phyloP scores from a whole-genome alignment of 768 basidiomycete genomes.

The Agrocybe chaxingu region DNA sequence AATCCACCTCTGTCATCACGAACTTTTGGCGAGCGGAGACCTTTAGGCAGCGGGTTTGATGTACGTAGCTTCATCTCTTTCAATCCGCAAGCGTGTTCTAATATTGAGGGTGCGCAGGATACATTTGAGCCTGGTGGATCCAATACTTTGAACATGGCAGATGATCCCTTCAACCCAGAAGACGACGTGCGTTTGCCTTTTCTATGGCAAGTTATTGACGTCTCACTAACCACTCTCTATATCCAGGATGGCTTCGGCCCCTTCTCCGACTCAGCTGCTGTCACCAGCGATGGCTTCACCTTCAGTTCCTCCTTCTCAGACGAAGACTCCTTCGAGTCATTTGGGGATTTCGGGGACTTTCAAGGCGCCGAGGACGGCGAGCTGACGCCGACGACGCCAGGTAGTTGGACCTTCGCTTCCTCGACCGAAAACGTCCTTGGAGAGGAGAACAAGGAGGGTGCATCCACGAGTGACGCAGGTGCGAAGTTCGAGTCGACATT shows the following conservation, averaged over 20 bases:
- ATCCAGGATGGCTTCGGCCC: constrained; percentile 71
- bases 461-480: too few species aligned
- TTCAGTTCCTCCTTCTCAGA: constrained; percentile 59
- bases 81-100: neutral
- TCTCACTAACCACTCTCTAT: constrained; percentile 1
- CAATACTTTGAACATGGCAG: constrained; percentile 32
- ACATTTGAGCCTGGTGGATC: constrained; percentile 41
- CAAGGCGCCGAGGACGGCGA: constrained; percentile 48
- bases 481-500: too few species aligned
- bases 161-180: constrained; percentile 48
- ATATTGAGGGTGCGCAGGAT: constrained; percentile 35
- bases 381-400: constrained; percentile 45
- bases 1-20: constrained; percentile 47
- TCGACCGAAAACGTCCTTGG: neutral
- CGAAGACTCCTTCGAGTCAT: constrained; percentile 68
- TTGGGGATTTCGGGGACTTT: constrained; percentile 83
- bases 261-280: constrained; percentile 64
- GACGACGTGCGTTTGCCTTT: constrained; percentile 45
- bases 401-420: constrained; percentile 65
- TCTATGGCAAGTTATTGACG: neutral
- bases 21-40: constrained; percentile 43
- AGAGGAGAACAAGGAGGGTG: too few species aligned
- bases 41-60: constrained; percentile 48
- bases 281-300: constrained; percentile 49
- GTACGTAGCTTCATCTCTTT: constrained; percentile 31